A percentile compares a stretch with the other conserved stretches of the same genome.
These are phyloP conservation scores for Marvania coccoides DNA, from an alignment of 139 green algal species.

Conservation along the genomic window DNA sequence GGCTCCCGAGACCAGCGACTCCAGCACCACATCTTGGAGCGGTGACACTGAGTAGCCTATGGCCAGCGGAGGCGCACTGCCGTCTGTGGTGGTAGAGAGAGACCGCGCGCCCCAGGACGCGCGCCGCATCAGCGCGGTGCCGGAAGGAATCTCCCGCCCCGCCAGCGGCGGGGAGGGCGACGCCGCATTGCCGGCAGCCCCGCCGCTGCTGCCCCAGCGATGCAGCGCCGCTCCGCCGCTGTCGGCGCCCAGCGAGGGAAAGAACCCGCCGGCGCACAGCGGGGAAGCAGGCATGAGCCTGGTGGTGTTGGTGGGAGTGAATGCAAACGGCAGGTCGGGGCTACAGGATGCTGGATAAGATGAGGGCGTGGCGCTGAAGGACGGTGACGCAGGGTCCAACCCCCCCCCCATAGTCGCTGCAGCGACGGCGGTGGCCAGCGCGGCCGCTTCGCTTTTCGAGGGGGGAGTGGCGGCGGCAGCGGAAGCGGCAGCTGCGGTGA, in stretches of 20 bases:
- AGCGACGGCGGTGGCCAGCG: not conserved
- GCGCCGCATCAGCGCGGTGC: conserved; percentile 35
- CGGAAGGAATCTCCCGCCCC: conserved; percentile 35
- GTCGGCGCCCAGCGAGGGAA: not conserved
- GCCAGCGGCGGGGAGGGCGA: conserved; percentile 27
- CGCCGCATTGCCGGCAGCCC: not conserved
- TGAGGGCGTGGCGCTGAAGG: not conserved
- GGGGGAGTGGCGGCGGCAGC: not conserved
- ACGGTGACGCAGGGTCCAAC: conserved; percentile 17
- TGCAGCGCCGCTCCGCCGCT: not conserved
- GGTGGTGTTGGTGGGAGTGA: conserved; percentile 25
- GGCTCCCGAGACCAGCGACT: conserved; percentile 4
- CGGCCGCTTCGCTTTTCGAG: not conserved
- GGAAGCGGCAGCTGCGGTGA: not conserved
- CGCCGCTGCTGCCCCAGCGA: not conserved
- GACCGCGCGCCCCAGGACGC: conserved; percentile 36
- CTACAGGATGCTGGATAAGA: conserved; percentile 39
- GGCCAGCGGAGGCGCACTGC: not conserved
- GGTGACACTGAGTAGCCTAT: conserved; percentile 34
- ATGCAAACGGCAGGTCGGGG: conserved; percentile 71
- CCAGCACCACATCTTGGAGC: conserved; percentile 10
- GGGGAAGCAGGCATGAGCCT: not conserved
- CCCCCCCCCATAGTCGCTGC: conserved; percentile 1
- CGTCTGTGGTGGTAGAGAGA: not conserved
- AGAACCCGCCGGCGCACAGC: not conserved